Evolutionary conservation across 2,329 filamentous ascomycete genomes (phyloP).

Genomic region (Colletotrichum sp.): DNA sequence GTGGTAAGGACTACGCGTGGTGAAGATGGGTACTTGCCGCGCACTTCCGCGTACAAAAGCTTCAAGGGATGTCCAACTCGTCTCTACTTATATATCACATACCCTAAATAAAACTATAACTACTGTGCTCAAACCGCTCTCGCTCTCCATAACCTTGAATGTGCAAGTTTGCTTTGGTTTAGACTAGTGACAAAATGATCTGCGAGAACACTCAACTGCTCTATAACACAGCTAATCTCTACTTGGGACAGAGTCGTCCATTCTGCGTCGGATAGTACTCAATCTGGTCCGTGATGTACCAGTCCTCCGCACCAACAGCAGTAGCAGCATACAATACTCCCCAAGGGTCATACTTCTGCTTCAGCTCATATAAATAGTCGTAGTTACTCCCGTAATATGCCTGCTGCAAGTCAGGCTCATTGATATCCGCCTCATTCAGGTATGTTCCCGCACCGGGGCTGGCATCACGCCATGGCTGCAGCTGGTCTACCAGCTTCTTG

Average conservation of each 20-base stretch:
- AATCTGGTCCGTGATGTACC: slow-evolving; percentile 25
- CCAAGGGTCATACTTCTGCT: slow-evolving; percentile 38
- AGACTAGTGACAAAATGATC: not conserved
- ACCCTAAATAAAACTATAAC: not conserved
- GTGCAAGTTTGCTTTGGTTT: not conserved
- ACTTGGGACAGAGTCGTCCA: not conserved
- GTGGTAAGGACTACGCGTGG: slow-evolving; percentile 8
- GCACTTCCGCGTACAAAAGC: not conserved
- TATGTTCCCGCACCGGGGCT: slow-evolving; percentile 30
- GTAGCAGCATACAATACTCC: slow-evolving; percentile 39
- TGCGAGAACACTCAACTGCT: not conserved
- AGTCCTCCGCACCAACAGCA: slow-evolving; percentile 42
- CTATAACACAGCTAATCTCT: not conserved
- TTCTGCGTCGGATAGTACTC: not conserved
- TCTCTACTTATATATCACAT: not conserved
- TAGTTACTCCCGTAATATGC: slow-evolving; percentile 42
- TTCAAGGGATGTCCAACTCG: not conserved
- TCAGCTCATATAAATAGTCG: slow-evolving; percentile 34
- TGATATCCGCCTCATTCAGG: slow-evolving; percentile 36
- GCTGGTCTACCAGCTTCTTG: slow-evolving; percentile 30
- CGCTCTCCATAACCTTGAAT: not conserved
- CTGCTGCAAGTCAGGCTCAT: slow-evolving; percentile 39
- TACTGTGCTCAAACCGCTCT: not conserved
- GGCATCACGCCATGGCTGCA: slow-evolving; percentile 25
- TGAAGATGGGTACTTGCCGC: not conserved